Conservation (phyloP, 768 basidiomycete species). For the Solioccasus polychromus region DNA sequence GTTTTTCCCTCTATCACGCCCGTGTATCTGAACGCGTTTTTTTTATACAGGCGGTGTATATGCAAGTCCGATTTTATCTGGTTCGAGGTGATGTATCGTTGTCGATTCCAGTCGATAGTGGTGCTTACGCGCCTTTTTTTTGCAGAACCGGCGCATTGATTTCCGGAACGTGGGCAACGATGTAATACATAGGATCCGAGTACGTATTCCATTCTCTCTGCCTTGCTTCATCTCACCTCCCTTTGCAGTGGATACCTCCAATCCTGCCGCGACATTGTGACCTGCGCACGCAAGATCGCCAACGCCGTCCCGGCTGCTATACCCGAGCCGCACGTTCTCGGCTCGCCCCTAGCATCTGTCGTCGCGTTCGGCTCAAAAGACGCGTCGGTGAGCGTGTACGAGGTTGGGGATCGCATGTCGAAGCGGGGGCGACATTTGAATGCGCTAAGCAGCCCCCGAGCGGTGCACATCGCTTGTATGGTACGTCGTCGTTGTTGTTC, state of each 20-base stretch:
- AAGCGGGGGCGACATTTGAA: slow-evolving; percentile 91
- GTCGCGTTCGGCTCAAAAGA: slow-evolving; percentile 80
- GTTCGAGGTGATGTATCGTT: too few relatives aligned
- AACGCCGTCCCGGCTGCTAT: slow-evolving; percentile 63
- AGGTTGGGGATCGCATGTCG: slow-evolving; percentile 88
- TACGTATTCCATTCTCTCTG: slow-evolving; percentile 37
- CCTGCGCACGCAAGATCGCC: slow-evolving; percentile 67
- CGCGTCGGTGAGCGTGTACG: slow-evolving; percentile 59
- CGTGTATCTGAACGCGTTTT: too few relatives aligned
- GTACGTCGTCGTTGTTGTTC: slow-evolving; percentile 42
- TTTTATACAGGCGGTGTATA: slow-evolving; percentile 74
- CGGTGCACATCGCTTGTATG: slow-evolving; percentile 92
- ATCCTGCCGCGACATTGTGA: slow-evolving; percentile 82
- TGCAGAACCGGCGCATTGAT: slow-evolving; percentile 84
- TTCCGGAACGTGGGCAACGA: slow-evolving; percentile 94
- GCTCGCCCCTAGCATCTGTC: slow-evolving; percentile 85
- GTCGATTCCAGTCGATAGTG: too few relatives aligned
- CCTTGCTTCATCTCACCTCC: not conserved
- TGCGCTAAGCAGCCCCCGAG: slow-evolving; percentile 72
- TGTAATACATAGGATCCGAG: slow-evolving; percentile 90
- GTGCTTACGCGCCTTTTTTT: too few relatives aligned
- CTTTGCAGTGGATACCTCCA: slow-evolving; percentile 73
- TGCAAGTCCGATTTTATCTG: slow-evolving; percentile 84
- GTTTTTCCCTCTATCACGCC: slow-evolving; percentile 10
- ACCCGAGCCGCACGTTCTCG: slow-evolving; percentile 84